A percentile compares a stretch with the other conserved stretches of the same genome.
phyloP scores from a whole-genome alignment of 2,329 filamentous ascomycete genomes.

The Beauveria scarabaeidicola region DNA sequence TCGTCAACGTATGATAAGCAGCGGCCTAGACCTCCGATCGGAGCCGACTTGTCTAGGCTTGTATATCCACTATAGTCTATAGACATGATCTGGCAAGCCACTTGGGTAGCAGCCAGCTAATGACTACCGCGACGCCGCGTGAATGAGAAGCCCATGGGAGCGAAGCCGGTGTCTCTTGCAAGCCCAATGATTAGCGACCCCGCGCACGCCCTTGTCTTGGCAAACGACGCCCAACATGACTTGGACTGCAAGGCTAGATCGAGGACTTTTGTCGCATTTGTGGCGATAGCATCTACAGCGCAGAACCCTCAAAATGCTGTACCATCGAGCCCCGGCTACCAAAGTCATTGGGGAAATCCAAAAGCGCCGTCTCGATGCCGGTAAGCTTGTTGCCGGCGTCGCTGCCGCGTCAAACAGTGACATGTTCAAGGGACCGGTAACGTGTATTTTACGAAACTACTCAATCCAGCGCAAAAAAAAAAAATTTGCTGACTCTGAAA shows the following conservation, averaged over 20 bases:
- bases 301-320: not conserved
- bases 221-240: not conserved
- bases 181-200: not conserved
- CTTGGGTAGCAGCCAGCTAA: not conserved
- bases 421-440: constrained; percentile 70
- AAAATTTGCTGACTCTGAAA: not conserved
- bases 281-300: not conserved
- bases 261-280: not conserved
- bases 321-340: not conserved
- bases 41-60: not conserved
- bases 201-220: constrained; percentile 1
- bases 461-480: not conserved
- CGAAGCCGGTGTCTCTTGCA: not conserved
- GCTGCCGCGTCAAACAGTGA: constrained; percentile 72
- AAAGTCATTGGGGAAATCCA: constrained; percentile 50
- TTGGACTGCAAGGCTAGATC: not conserved
- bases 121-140: not conserved
- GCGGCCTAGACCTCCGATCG: not conserved
- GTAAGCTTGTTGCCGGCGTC: constrained; percentile 63
- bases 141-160: not conserved
- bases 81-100: not conserved
- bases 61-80: not conserved
- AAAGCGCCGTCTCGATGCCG: constrained; percentile 60
- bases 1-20: not conserved
- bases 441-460: constrained; percentile 16